Evolutionary conservation across 495 filamentous ascomycete species (phyloP), one percentile per base, ranked within the genome.

Genomic region (Durotheca rogersii): DNA sequence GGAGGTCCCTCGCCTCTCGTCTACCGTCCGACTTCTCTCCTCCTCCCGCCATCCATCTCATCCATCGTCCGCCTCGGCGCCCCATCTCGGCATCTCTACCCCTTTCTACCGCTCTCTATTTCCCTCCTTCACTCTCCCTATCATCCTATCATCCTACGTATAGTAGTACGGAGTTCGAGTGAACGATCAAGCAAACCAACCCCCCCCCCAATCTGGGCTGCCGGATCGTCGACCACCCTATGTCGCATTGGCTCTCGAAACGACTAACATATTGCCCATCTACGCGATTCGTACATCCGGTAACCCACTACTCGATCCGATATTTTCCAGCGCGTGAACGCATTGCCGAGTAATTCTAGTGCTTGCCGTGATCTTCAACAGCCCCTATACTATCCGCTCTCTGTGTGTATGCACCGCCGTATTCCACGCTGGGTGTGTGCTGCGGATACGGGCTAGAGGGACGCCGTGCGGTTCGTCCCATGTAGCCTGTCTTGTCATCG

Each of bases 261-360:
- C 49, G 39, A 48, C 49, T 44, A 44, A 58, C 53, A 32, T 31
- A 29, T n/a, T n/a, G n/a, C n/a, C n/a, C n/a, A n/a, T n/a, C n/a
- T n/a, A n/a, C n/a, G n/a, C n/a, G n/a, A n/a, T n/a, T n/a, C n/a
- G n/a, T n/a, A n/a, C n/a, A n/a, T n/a, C n/a, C n/a, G n/a, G n/a
- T n/a, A n/a, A n/a, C n/a, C n/a, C n/a, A n/a, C n/a, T n/a, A n/a
- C n/a, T n/a, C n/a, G n/a, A n/a, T n/a, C n/a, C n/a, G n/a, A n/a
- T n/a, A n/a, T n/a, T n/a, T n/a, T n/a, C n/a, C n/a, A n/a, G n/a
- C n/a, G n/a, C n/a, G n/a, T n/a, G n/a, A n/a, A n/a, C n/a, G 9
- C 15, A 17, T 41, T 53, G 16, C 43, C 38, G 44, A 41, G 32
- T 40, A 27, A 20, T 12, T 44, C 40, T 46, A 41, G 34, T 2